Conservation (phyloP, 345 rosid species). For the Eucalyptus fibrosa region DNA sequence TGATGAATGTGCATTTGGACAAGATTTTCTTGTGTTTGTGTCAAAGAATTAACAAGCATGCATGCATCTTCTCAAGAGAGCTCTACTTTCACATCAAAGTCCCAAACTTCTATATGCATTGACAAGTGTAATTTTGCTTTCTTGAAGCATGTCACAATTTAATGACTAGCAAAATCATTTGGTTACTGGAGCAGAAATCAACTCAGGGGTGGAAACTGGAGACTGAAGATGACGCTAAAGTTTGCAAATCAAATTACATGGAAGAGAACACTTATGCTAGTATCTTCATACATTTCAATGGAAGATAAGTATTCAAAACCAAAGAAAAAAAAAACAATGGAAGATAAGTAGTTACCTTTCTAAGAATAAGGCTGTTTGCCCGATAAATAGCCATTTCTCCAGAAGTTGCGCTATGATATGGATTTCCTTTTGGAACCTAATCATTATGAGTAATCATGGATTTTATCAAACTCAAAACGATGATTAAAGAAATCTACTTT, state of each 20-base stretch:
- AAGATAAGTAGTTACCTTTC: constrained; percentile 22
- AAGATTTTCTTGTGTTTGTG: background rate
- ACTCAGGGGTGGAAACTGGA: background rate
- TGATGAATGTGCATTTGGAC: background rate
- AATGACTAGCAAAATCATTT: background rate
- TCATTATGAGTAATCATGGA: background rate
- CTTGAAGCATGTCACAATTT: background rate
- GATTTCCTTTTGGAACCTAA: constrained; percentile 88
- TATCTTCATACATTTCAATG: background rate
- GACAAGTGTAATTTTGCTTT: background rate
- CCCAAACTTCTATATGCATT: background rate
- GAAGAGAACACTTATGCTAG: background rate
- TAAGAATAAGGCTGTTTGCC: constrained; percentile 67
- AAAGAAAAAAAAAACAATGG: too few species aligned
- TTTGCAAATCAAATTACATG: background rate
- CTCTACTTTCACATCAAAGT: background rate
- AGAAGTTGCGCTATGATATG: constrained; percentile 92
- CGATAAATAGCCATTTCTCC: constrained; percentile 90
- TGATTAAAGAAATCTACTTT: background rate
- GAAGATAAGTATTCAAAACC: background rate
- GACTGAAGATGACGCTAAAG: background rate
- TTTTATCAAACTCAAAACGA: background rate
- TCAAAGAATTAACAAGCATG: background rate
- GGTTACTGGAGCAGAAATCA: background rate
- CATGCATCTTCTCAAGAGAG: background rate